Evolutionary conservation across 106 monocot genomes (phyloP), one percentile per base, ranked within the genome.

Genomic region (Posidonia australis): DNA sequence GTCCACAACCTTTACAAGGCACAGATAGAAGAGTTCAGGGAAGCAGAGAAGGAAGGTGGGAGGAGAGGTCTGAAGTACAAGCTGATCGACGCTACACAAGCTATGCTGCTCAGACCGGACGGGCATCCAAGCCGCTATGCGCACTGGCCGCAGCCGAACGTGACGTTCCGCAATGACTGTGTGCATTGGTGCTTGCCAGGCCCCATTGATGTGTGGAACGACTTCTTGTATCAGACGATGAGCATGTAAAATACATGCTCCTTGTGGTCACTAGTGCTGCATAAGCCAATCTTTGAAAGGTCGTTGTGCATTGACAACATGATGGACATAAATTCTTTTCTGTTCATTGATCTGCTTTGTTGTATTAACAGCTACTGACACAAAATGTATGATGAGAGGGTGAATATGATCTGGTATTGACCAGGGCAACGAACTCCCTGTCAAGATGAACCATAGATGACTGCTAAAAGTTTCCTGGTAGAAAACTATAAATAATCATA

Each of bases 171-270:
- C 12, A 78, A 78, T 25, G 78, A 79, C 45, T 79, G 78, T 32
- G 78, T 79, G 16, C 78, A 79, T 41, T 79, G 80, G 77, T 68
- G 67, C 44, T 28, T 61, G 54, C 67, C 67, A 1, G 67, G 67
- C 2, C 67, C 67, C 6, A 17, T 67, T 1, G 67, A 67, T 13
- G n/a, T 53, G 13, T 67, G 67, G 67, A 67, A 67, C 23, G 67
- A 67, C 6, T 22, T 67, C 42, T 42, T 67, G 54, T 44, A 52
- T 22, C 54, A 67, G 19, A 54, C 53, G 53, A 30, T 67, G 67
- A 52, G 20, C 12, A 32, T 46, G 64, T 45, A 43, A 24, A 36
- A 7, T 2, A 36, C 36, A 7, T 36, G 36, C 36, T 7, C 7
- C 7, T 7, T 36, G 36, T 36, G 2, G 36, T n/a, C n/a, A n/a